Evolutionary conservation across 305 asterid species (phyloP).

Genomic region (Solanum chacoense): DNA sequence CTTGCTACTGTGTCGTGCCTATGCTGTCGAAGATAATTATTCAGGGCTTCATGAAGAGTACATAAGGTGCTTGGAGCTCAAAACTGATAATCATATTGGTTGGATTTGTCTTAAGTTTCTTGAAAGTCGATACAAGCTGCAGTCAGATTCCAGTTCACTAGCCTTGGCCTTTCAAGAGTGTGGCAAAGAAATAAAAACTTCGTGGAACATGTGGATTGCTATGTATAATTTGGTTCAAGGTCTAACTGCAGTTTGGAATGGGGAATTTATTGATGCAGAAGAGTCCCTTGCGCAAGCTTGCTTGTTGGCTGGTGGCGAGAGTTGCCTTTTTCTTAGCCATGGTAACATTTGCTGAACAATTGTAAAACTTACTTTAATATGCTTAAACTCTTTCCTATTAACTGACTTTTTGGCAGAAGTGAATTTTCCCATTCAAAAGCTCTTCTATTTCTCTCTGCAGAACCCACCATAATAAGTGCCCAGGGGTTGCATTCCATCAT

Average conservation of each 20-base stretch:
- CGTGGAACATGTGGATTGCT: conserved; percentile 70
- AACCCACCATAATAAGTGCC: not conserved
- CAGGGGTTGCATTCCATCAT: not conserved
- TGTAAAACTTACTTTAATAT: not conserved
- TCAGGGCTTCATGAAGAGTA: conserved; percentile 44
- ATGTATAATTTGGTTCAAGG: conserved; percentile 70
- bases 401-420: not conserved
- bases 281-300: conserved; percentile 64
- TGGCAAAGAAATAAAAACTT: conserved; percentile 45
- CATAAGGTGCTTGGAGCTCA: conserved; percentile 60
- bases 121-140: conserved; percentile 54
- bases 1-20: conserved; percentile 77
- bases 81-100: conserved; percentile 65
- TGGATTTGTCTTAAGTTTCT: conserved; percentile 76
- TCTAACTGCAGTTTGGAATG: conserved; percentile 48
- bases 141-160: conserved; percentile 33
- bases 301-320: conserved; percentile 46
- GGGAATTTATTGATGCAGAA: conserved; percentile 67
- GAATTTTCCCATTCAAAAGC: not conserved
- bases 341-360: conserved; percentile 38
- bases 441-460: not conserved
- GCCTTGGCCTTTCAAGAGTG: conserved; percentile 53
- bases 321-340: conserved; percentile 65
- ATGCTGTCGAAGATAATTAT: conserved; percentile 48
- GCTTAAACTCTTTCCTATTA: not conserved